A percentile compares a stretch with the other conserved stretches of the same genome.
Evolutionary conservation across 2,329 filamentous ascomycete genomes (phyloP).

Genomic region (Diaporthe batatas): DNA sequence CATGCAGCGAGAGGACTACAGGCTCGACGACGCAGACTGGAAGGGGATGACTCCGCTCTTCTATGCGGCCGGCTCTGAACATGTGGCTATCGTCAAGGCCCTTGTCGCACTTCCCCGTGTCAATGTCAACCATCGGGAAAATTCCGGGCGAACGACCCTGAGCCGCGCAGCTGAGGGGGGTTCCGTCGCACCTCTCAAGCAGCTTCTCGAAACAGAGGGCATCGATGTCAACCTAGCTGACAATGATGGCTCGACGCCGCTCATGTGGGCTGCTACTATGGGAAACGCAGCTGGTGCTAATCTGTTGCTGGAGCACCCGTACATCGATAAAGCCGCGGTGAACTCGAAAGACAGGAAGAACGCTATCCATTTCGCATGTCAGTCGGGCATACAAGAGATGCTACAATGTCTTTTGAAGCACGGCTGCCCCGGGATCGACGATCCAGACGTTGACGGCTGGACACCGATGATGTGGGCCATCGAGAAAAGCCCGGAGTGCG

Average conservation of each 20-base stretch:
- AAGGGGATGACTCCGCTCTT: conserved; percentile 11
- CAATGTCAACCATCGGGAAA: conserved; percentile 13
- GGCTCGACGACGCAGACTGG: not conserved
- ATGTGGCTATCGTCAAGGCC: not conserved
- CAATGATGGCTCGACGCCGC: conserved; percentile 2
- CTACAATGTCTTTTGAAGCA: not conserved
- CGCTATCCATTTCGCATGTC: conserved; percentile 9
- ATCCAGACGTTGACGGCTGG: conserved; percentile 6
- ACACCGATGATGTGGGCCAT: conserved; percentile 20
- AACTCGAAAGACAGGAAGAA: not conserved
- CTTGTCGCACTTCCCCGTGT: not conserved
- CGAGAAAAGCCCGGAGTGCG: conserved; percentile 2
- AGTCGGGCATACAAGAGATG: not conserved
- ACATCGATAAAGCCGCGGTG: not conserved
- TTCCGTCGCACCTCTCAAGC: conserved; percentile 5
- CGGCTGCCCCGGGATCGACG: conserved; percentile 6
- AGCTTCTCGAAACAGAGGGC: not conserved
- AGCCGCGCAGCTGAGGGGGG: conserved; percentile 2
- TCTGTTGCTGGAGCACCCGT: not conserved
- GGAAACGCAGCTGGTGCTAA: not conserved
- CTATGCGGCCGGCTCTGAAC: conserved; percentile 2
- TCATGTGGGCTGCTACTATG: not conserved
- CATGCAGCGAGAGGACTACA: not conserved
- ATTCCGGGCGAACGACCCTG: not conserved
- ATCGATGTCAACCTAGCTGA: conserved; percentile 1